Conservation (phyloP, 768 basidiomycete species). For the Phylloporus sp. region DNA sequence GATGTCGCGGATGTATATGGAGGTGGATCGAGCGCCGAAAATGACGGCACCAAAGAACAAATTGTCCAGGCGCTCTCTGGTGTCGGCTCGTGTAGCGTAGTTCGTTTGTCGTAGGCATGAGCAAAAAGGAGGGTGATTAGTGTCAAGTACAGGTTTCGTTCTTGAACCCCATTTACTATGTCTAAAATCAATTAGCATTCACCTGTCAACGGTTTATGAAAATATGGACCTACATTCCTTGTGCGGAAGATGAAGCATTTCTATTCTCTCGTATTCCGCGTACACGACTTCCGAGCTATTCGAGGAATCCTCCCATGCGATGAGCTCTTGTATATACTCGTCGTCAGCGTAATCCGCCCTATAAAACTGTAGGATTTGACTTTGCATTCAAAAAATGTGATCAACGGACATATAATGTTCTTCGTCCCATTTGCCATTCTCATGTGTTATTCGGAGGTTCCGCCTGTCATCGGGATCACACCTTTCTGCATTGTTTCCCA, state of each 20-base stretch:
- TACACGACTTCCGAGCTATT: slow-evolving; percentile 42
- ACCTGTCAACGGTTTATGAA: not conserved
- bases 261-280: slow-evolving; percentile 66
- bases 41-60: slow-evolving; percentile 62
- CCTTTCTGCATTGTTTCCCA: slow-evolving; percentile 62
- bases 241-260: slow-evolving; percentile 52
- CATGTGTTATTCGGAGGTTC: slow-evolving; percentile 49
- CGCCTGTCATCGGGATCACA: slow-evolving; percentile 49
- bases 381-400: slow-evolving; percentile 14
- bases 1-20: slow-evolving; percentile 35
- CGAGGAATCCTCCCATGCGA: slow-evolving; percentile 62
- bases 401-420: slow-evolving; percentile 72
- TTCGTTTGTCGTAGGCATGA: slow-evolving; percentile 77
- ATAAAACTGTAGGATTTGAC: slow-evolving; percentile 4
- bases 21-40: slow-evolving; percentile 78
- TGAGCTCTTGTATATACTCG: slow-evolving; percentile 65
- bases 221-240: slow-evolving; percentile 45
- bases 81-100: slow-evolving; percentile 73
- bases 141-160: slow-evolving; percentile 60
- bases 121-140: slow-evolving; percentile 70
- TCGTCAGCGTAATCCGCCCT: slow-evolving; percentile 83
- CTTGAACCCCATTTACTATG: slow-evolving; percentile 51
- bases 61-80: slow-evolving; percentile 89
- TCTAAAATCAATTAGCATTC: slow-evolving; percentile 39
- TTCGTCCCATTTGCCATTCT: slow-evolving; percentile 76